Conservation (phyloP, 1,284 basidiomycete species). For the Cerioporus squamosus region DNA sequence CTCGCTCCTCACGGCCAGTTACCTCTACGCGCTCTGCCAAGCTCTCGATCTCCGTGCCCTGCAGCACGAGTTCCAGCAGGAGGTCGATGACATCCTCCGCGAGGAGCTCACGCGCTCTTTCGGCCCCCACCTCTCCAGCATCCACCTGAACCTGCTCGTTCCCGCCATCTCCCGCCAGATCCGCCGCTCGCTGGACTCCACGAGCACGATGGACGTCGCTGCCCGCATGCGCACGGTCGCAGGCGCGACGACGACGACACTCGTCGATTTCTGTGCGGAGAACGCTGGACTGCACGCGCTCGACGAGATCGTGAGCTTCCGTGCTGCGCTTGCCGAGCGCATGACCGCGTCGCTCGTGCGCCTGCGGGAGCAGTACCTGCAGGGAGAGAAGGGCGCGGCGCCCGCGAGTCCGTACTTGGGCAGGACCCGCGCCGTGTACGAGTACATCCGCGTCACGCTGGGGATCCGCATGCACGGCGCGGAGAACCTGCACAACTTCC, state of each 20-base stretch:
- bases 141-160: conserved; percentile 38
- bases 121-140: conserved; percentile 41
- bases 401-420: conserved; percentile 68
- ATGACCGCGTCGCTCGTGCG: conserved; percentile 49
- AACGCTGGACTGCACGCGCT: conserved; percentile 35
- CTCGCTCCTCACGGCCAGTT: conserved; percentile 73
- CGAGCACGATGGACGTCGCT: conserved; percentile 70
- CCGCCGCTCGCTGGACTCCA: conserved; percentile 60
- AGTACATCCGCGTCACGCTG: conserved; percentile 68
- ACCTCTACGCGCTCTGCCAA: conserved; percentile 80
- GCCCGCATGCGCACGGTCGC: conserved; percentile 72
- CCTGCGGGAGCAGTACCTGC: conserved; percentile 58
- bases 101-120: conserved; percentile 57
- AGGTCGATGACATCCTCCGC: conserved; percentile 51
- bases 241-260: conserved; percentile 57
- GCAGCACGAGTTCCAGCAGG: conserved; percentile 63
- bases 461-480: conserved; percentile 76
- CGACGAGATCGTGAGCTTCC: conserved; percentile 53
- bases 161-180: conserved; percentile 45
- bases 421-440: conserved; percentile 69
- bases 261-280: conserved; percentile 61
- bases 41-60: conserved; percentile 80
- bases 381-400: conserved; percentile 54
- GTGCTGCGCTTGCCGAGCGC: conserved; percentile 49
- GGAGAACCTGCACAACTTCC: conserved; percentile 65